Evolutionary conservation across 441 rosid genomes (phyloP).

Genomic region (Hura crepitans): DNA sequence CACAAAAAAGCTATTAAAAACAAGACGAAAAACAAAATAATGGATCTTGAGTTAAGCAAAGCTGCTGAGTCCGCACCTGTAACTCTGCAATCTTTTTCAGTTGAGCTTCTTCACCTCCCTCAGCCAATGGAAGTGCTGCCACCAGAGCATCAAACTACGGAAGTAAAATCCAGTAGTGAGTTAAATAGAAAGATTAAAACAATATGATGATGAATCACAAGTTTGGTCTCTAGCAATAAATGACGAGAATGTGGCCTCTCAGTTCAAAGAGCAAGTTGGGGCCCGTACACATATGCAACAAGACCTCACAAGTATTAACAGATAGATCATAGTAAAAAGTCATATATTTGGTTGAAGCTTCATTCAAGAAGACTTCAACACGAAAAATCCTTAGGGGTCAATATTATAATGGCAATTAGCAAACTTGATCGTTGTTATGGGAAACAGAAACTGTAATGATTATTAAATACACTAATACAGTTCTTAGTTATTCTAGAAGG

Average conservation of each 20-base stretch:
- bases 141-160: constrained; percentile 80
- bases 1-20: constrained; percentile 10
- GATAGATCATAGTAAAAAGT: too few species aligned
- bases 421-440: too few species aligned
- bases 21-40: background rate
- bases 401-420: too few species aligned
- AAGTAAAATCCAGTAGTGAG: constrained; percentile 14
- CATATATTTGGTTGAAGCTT: too few species aligned
- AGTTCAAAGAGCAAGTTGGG: background rate
- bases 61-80: constrained; percentile 38
- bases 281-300: background rate
- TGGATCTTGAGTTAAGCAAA: background rate
- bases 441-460: too few species aligned
- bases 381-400: too few species aligned
- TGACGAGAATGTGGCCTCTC: background rate
- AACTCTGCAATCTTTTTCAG: constrained; percentile 68
- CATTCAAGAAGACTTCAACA: too few species aligned
- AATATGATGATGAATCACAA: background rate
- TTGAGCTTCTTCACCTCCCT: constrained; percentile 92
- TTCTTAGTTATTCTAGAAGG: too few species aligned
- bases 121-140: constrained; percentile 79
- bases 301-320: too few species aligned
- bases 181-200: background rate
- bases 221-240: background rate
- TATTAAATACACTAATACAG: too few species aligned